Percentiles rank a stretch among this genome's conserved stretches.
Conservation (phyloP, 2,329 filamentous ascomycete genomes). For the Curvularia lunata region DNA sequence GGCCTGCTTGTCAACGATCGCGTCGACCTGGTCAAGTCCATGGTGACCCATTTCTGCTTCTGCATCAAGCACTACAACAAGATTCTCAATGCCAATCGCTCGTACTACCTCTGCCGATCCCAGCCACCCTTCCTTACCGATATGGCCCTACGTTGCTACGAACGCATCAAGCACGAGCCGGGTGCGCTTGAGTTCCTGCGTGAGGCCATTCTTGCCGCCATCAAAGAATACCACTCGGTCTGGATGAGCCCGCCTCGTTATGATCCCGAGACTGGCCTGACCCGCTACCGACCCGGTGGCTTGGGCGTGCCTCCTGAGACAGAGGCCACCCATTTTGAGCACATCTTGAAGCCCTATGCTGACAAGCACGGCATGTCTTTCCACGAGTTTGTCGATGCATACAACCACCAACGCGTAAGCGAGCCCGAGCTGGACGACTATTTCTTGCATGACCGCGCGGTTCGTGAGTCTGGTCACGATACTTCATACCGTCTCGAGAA, state of each 20-base stretch:
- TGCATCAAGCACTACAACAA: conserved; percentile 98
- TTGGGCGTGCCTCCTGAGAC: conserved; percentile 90
- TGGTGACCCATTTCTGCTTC: conserved; percentile 97
- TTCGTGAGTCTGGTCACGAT: conserved; percentile 95
- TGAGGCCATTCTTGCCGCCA: conserved; percentile 82
- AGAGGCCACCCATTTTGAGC: conserved; percentile 83
- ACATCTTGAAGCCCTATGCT: conserved; percentile 80
- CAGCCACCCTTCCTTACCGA: conserved; percentile 97
- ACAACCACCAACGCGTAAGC: conserved; percentile 74
- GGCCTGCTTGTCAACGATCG: conserved; percentile 86
- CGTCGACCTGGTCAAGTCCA: conserved; percentile 85
- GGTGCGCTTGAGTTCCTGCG: conserved; percentile 82
- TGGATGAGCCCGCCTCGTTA: conserved; percentile 78
- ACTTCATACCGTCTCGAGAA: conserved; percentile 92
- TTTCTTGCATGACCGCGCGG: conserved; percentile 93
- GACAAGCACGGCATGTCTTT: conserved; percentile 84
- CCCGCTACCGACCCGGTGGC: conserved; percentile 83
- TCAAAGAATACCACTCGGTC: conserved; percentile 94
- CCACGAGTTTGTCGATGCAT: conserved; percentile 83
- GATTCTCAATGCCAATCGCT: conserved; percentile 94
- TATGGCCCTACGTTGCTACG: conserved; percentile 93
- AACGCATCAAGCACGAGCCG: conserved; percentile 86
- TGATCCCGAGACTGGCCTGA: conserved; percentile 78
- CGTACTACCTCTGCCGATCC: conserved; percentile 92
- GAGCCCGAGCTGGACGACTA: conserved; percentile 94